Percentiles rank a stretch among this genome's conserved stretches.
phyloP scores from a whole-genome alignment of 345 rosid genomes.

The Clarkia xantiana region DNA sequence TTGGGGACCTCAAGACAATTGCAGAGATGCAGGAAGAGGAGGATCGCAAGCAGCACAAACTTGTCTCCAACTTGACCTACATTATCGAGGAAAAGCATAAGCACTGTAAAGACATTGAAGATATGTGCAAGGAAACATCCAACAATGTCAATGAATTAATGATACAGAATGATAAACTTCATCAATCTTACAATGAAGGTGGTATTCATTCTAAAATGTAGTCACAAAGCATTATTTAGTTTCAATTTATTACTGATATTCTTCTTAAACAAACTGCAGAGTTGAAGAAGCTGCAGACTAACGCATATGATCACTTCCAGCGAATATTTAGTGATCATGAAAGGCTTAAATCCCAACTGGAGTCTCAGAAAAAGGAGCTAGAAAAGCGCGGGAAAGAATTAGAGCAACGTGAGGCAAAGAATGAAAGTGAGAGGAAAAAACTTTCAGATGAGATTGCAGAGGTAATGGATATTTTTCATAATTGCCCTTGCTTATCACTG shows the following conservation, averaged over 20 bases:
- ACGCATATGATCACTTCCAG: constrained; percentile 62
- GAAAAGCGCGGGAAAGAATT: constrained; percentile 50
- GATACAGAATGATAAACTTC: constrained; percentile 68
- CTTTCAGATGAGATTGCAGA: constrained; percentile 57
- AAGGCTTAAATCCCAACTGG: constrained; percentile 63
- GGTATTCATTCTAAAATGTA: background rate
- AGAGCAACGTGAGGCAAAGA: constrained; percentile 74
- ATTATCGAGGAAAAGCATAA: constrained; percentile 30
- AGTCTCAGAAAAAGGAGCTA: constrained; percentile 61
- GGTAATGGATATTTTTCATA: constrained; percentile 25
- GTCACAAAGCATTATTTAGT: background rate
- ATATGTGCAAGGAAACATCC: constrained; percentile 43
- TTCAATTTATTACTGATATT: background rate
- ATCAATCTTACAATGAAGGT: constrained; percentile 75
- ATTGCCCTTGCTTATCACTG: background rate
- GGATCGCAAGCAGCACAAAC: constrained; percentile 46
- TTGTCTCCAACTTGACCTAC: constrained; percentile 34
- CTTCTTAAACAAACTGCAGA: constrained; percentile 29
- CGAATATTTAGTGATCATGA: constrained; percentile 75
- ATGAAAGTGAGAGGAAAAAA: constrained; percentile 56
- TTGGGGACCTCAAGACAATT: constrained; percentile 59
- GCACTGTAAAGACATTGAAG: constrained; percentile 29
- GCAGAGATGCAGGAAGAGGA: constrained; percentile 60
- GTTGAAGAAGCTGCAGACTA: constrained; percentile 56
- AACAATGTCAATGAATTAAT: constrained; percentile 28